Base-by-base conservation (phyloP, 768 basidiomycete species). In the Dendrothele bispora region DNA sequence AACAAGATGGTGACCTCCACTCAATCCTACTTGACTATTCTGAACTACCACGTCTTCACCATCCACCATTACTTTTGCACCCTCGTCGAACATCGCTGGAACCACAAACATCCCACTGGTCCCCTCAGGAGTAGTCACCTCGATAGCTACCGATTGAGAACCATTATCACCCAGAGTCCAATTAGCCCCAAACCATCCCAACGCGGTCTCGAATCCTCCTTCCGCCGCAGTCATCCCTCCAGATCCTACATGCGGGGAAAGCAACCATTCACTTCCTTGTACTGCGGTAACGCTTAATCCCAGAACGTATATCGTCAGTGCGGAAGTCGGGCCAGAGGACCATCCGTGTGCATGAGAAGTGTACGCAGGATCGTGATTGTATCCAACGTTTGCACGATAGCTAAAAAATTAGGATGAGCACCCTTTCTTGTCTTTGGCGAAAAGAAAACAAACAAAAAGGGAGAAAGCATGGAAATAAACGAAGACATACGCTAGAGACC, bases 331-430 rank as follows among this genome's bases (percentile, higher is more conserved):
- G 0, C 80, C 81, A 1, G 79, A 66, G 48, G 74, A 77, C 81
- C 81, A 83, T 4, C 80, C 80, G 53, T 83, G 81, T 2, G 78
- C 62, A 55, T 82, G 80, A n/a, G 75, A 78, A 7, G 78, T 82
- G 59, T 81, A 83, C 0, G 80, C 69, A 1, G 78, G 67, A 54
- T 83, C 81, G 59, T 74, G 69, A 59, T 78, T 77, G 64, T 83
- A 83, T 4, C 81, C 81, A 17, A 62, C 59, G 52, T 78, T 69
- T 2, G 69, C 71, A 17, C 81, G 78, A 53, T 82, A 82, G 22
- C 79, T 77, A 42, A 5, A 28, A 43, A 40, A 15, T 17, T 29
- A 18, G 26, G n/a, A 30, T n/a, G n/a, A n/a, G n/a, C n/a, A n/a
- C n/a, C n/a, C n/a, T n/a, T n/a, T n/a, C n/a, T n/a, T n/a, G n/a